Evolutionary conservation across 176 grass and related monocot genomes (phyloP).

Genomic region (Cymbopogon citratus): DNA sequence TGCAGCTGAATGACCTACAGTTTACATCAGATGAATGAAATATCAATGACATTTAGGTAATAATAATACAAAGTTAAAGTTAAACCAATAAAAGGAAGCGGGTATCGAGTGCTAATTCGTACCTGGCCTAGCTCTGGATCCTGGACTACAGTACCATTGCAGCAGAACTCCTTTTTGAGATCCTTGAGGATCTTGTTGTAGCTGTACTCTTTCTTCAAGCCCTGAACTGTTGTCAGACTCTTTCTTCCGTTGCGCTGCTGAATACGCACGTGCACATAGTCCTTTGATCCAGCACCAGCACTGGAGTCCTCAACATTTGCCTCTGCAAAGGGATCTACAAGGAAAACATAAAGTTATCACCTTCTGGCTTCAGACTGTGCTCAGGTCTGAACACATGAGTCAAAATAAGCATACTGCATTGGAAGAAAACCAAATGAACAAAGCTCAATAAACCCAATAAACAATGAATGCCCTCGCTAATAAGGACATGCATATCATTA

Average conservation of each 20-base stretch:
- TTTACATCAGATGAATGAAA: background rate
- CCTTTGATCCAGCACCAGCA: conserved; percentile 51
- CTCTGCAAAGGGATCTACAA: conserved; percentile 57
- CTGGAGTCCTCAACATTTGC: conserved; percentile 66
- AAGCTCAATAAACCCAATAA: background rate
- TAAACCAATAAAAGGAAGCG: background rate
- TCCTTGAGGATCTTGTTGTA: conserved; percentile 66
- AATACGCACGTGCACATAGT: conserved; percentile 58
- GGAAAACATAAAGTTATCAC: background rate
- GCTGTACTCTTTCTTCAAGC: conserved; percentile 65
- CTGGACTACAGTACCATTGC: conserved; percentile 62
- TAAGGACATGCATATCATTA: background rate
- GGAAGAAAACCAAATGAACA: background rate
- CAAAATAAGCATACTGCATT: background rate
- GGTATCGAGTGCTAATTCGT: background rate
- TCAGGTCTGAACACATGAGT: background rate
- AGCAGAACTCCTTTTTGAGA: conserved; percentile 65
- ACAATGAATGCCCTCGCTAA: background rate
- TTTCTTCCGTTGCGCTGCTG: conserved; percentile 74
- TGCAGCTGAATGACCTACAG: conserved; percentile 62
- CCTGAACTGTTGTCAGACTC: conserved; percentile 68
- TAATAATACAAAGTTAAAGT: background rate
- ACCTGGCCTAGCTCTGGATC: conserved; percentile 71
- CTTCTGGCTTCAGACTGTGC: background rate
- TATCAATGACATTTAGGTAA: background rate